phyloP scores from a whole-genome alignment of 1,284 basidiomycete genomes.

The Papiliotrema laurentii region DNA sequence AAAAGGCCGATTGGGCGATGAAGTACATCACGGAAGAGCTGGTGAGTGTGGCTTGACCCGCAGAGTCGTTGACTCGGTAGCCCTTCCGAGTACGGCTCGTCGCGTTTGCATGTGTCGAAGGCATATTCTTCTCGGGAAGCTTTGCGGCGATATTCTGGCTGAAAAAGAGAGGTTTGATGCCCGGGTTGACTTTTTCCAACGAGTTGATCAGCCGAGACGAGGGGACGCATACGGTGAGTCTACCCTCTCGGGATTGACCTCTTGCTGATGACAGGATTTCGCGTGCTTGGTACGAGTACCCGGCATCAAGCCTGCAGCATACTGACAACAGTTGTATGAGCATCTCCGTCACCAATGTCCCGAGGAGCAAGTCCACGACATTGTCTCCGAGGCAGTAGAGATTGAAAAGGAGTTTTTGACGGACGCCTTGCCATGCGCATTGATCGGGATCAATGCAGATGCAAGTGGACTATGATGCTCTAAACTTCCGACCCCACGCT shows the following conservation, averaged over 20 bases:
- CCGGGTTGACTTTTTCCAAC: slow-evolving; percentile 91
- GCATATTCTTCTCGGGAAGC: slow-evolving; percentile 93
- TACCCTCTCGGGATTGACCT: not conserved
- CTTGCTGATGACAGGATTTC: slow-evolving; percentile 53
- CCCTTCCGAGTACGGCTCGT: slow-evolving; percentile 84
- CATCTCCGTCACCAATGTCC: slow-evolving; percentile 69
- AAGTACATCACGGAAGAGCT: slow-evolving; percentile 77
- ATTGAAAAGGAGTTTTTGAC: slow-evolving; percentile 80
- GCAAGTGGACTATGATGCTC: slow-evolving; percentile 34
- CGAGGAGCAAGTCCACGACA: slow-evolving; percentile 63
- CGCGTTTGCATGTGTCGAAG: slow-evolving; percentile 93
- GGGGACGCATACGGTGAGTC: slow-evolving; percentile 78
- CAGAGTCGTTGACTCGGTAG: too few relatives aligned
- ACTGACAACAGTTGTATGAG: slow-evolving; percentile 71
- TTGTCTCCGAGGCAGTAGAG: slow-evolving; percentile 73
- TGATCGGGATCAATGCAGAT: slow-evolving; percentile 54
- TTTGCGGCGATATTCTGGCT: slow-evolving; percentile 98
- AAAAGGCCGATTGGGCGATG: slow-evolving; percentile 89
- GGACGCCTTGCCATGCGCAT: slow-evolving; percentile 51
- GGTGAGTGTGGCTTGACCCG: too few relatives aligned
- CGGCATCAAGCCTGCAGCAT: not conserved
- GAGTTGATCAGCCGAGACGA: slow-evolving; percentile 94
- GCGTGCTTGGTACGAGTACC: slow-evolving; percentile 24
- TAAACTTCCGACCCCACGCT: slow-evolving; percentile 38
- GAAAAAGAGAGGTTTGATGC: slow-evolving; percentile 98